phyloP scores from a whole-genome alignment of 768 basidiomycete species.

The Kwoniella europaea region DNA sequence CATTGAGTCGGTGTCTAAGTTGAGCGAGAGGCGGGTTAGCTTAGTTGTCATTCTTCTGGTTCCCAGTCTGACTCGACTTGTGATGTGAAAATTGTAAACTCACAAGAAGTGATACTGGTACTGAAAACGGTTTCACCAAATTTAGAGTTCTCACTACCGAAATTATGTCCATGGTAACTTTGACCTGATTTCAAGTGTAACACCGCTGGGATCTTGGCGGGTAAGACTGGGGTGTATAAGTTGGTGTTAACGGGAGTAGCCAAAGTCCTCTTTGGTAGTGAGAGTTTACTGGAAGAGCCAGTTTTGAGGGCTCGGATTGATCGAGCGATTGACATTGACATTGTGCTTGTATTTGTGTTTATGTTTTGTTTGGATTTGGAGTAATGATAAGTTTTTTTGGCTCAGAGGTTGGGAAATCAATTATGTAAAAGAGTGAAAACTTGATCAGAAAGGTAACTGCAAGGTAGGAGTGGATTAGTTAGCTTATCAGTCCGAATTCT shows the following conservation, averaged over 20 bases:
- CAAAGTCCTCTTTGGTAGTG: constrained; percentile 40
- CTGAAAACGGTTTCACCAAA: constrained; percentile 99
- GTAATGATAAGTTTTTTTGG: background rate
- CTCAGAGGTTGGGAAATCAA: constrained; percentile 27
- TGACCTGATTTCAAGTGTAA: constrained; percentile 94
- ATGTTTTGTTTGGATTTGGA: constrained; percentile 3
- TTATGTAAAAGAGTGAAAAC: constrained; percentile 48
- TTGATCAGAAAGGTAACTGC: constrained; percentile 54
- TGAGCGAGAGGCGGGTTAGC: background rate
- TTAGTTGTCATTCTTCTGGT: no score
- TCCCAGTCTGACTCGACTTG: no score
- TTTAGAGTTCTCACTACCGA: constrained; percentile 82
- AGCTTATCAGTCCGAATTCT: no score
- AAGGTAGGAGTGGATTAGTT: background rate
- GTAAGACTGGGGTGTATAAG: constrained; percentile 50
- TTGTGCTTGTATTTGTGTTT: constrained; percentile 3
- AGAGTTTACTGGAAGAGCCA: constrained; percentile 21
- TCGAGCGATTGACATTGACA: constrained; percentile 3
- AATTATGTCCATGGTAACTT: constrained; percentile 84
- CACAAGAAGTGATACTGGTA: constrained; percentile 97
- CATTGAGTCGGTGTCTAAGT: constrained; percentile 97
- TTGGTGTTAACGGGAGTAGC: constrained; percentile 44
- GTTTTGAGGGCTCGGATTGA: constrained; percentile 31
- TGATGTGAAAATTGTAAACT: constrained; percentile 50
- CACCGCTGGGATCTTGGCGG: constrained; percentile 68